Evolutionary conservation across 2,329 filamentous ascomycete genomes (phyloP).

Genomic region (Aspergillus pseudotamarii): DNA sequence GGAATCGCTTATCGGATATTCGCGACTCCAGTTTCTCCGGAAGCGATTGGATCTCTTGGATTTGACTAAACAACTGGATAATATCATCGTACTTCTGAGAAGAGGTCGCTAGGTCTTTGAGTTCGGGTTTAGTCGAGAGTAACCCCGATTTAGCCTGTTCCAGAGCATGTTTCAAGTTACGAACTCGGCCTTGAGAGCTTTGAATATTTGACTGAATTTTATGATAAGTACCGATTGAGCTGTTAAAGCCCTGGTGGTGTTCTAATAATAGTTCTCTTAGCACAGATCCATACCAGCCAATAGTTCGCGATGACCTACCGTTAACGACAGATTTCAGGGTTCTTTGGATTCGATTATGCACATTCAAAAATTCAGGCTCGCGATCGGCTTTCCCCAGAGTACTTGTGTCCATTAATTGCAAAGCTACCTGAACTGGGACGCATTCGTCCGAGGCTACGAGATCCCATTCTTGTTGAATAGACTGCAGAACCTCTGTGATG

Average conservation of each 20-base stretch:
- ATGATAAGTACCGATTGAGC: constrained; percentile 97
- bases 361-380: constrained; percentile 80
- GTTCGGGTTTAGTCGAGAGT: constrained; percentile 81
- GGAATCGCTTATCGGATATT: constrained; percentile 93
- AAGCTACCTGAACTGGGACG: constrained; percentile 88
- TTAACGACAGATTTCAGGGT: constrained; percentile 95
- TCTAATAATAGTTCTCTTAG: constrained; percentile 52
- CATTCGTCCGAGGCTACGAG: constrained; percentile 88
- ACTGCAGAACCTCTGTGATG: constrained; percentile 66
- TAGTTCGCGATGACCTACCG: constrained; percentile 39
- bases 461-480: constrained; percentile 87
- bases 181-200: constrained; percentile 81
- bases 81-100: constrained; percentile 91
- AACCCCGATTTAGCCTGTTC: constrained; percentile 78
- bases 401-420: constrained; percentile 91
- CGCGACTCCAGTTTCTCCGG: constrained; percentile 91
- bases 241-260: constrained; percentile 98
- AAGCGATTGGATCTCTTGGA: constrained; percentile 85
- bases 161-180: constrained; percentile 80
- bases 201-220: constrained; percentile 96
- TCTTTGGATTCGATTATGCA: constrained; percentile 85
- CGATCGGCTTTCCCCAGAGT: constrained; percentile 90
- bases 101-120: constrained; percentile 83
- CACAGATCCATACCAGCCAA: background rate
- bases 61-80: constrained; percentile 77